Base-by-base conservation (phyloP, 257 asterid genomes). In the Solanum clarkiae region DNA sequence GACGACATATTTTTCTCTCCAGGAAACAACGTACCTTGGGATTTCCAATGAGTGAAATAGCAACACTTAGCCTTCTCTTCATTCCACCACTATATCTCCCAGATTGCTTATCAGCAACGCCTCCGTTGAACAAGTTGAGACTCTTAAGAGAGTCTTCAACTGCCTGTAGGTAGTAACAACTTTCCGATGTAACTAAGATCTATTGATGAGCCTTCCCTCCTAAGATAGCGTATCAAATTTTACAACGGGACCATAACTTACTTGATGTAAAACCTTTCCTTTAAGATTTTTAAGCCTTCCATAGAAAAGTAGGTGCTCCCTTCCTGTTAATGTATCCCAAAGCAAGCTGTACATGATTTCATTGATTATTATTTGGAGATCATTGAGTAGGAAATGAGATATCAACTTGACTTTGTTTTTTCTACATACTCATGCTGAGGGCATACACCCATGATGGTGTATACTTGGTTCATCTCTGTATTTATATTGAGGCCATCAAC, bases 51-150 rank as follows among this genome's bases (percentile, higher is more conserved):
- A 97, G 93, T 54, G 99, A 97, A 90, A 97, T 97, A 82, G 99
- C 99, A 36, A 97, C 99, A 24, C 99, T 97, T 63, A 97, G 98
- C 91, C 98, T 92, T 94, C 99, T 94, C 92, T 97, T 97, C 99
- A 95, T 97, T 85, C 99, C 98, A 88, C 99, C 99, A 87, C 99
- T 97, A 71, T 94, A 97, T 86, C 94, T 95, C 86, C 93, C 92
- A 8, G 97, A 91, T 91, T 91, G 94, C 91, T 94, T 97, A 91
- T 97, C 99, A 17, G 97, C 98, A 86, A 97, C 97, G 20, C 97
- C 98, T 36, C 98, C 98, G 53, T 95, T 89, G 90, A 89, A 97
- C 75, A 97, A 88, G 89, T 97, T 97, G 74, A 95, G 98, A 71
- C 97, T 93, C 91, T 91, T 93, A 14, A 97, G 93, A 82, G 99